Evolutionary conservation across 306 rosid species (phyloP), one percentile per base, ranked within the genome.

Genomic region (Acacia acuminata): DNA sequence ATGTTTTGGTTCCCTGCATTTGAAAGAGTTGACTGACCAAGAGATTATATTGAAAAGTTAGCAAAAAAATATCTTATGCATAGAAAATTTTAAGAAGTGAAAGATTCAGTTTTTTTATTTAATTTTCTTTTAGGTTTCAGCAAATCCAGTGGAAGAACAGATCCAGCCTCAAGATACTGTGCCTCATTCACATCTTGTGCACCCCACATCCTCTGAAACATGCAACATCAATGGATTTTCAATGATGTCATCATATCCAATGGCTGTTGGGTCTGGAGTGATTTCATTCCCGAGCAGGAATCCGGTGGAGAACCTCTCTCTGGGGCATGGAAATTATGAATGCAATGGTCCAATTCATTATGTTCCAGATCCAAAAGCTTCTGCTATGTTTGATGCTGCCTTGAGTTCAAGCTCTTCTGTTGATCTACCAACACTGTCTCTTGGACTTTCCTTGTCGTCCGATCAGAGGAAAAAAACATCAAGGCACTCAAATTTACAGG

Each of bases 391-490:
- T 3, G 83, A 86, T 69, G 71, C 76, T 53, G 83, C 79, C 84
- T 43, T 75, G 77, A 81, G 86, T 69, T 82, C 71, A 51, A 86
- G 82, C 55, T 58, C 90, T 25, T 4, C 85, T 6, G 20, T 68
- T 19, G 96, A 90, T 51, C 72, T 91, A 0, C 86, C 89, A 19
- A 34, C 80, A 40, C 87, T 93, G 53, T 84, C 93, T 38, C 94
- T 93, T 10, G 88, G 89, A 61, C 89, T 94, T 66, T 89, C 97
- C 50, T 80, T 91, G 87, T 86, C 90, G 19, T 79, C 88, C 30
- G 83, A 85, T 73, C 86, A 88, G 2, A 83, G 83, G 66, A 91
- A 81, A 5, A 70, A 85, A 14, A 71, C 91, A 15, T 78, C 91
- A 48, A 91, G 88, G 81, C 92, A 79, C 66, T 75, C 88, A 19